Base-by-base conservation (phyloP, 345 rosid species). In the Brassica incana region DNA sequence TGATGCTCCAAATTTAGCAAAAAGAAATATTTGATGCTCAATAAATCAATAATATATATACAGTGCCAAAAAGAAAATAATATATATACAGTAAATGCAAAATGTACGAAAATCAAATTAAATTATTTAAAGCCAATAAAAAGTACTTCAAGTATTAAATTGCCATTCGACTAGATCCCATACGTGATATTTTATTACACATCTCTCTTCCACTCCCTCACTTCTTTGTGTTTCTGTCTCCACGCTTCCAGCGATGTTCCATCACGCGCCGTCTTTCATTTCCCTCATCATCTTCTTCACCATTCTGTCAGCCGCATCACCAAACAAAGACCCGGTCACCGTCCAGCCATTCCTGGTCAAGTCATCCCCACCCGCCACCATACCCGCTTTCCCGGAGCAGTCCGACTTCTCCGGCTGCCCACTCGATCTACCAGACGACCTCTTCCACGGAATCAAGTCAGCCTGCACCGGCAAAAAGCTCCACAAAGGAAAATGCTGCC, bases 311-410 rank as follows among this genome's bases (percentile, higher is more conserved):
- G 65, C 81, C 29, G 62, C 54, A 29, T 43, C 78, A 43, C 29
- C 77, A 45, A 14, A 84, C 6, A 84, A 83, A 2, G 90, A 89
- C 75, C 73, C 92, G 15, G 80, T 16, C 6, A 36, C 87, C 0
- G 80, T 86, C 80, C 90, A 87, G 8, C 82, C 92, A 0, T 83
- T 88, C 78, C 78, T 40, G 72, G 76, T 86, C 36, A 69, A 77
- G 83, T 36, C 90, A n/a, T 72, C 88, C 2, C 90, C 91, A 0
- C 84, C 93, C 1, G 87, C 90, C 11, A 92, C 92, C 52, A 95
- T 95, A 74, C 98, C 97, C 32, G 98, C 99, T 15, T 95, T 91
- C 87, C 98, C 98, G 0, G 98, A 92, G 65, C 94, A 95, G 71
- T 89, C 98, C 54, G 86, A 84, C 72, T 69, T 85, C 15, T 86